Base-by-base conservation (phyloP, 2,329 filamentous ascomycete species). In the Ustilaginoidea virens region DNA sequence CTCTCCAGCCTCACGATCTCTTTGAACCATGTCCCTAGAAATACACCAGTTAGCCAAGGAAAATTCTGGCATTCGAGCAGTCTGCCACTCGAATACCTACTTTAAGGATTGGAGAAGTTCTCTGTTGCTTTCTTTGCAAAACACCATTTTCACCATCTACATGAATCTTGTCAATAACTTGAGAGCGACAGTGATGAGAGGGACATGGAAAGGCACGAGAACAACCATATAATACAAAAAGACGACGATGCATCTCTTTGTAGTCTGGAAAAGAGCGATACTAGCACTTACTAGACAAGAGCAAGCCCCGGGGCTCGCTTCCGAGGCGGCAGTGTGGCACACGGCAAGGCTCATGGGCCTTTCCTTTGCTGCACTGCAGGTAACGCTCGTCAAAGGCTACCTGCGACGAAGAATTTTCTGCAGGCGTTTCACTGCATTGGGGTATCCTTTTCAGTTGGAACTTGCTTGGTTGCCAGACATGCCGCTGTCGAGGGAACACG, bases 1-100 rank as follows among this genome's bases (percentile, higher is more conserved):
- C 22, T 28, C 29, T 13, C 32, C 32, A 4, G 29, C 32, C 16
- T 28, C 29, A 10, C 23, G 21, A 25, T 34, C 32, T 17, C 32
- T 28, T 18, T 26, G 25, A 15, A 34, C 23, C 11, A 26, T 12
- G 7, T 17, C 18, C n/a, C 32, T 34, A 10, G 3, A 5, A 15
- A 11, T 3, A n/a, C 10, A 12, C 7, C 13, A 9, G 14, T 29
- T 19, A n/a, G n/a, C n/a, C n/a, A n/a, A n/a, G n/a, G n/a, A n/a
- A n/a, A n/a, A n/a, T n/a, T n/a, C n/a, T n/a, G n/a, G n/a, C n/a
- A n/a, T n/a, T n/a, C n/a, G n/a, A n/a, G n/a, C n/a, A n/a, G n/a
- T n/a, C n/a, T n/a, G n/a, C n/a, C n/a, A n/a, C n/a, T n/a, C n/a
- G 27, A 18, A n/a, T 18, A 23, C 32, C 13, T 30, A 33, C 32